Evolutionary conservation across 2,329 filamentous ascomycete genomes (phyloP).

Genomic region (Thyridium curvatum): DNA sequence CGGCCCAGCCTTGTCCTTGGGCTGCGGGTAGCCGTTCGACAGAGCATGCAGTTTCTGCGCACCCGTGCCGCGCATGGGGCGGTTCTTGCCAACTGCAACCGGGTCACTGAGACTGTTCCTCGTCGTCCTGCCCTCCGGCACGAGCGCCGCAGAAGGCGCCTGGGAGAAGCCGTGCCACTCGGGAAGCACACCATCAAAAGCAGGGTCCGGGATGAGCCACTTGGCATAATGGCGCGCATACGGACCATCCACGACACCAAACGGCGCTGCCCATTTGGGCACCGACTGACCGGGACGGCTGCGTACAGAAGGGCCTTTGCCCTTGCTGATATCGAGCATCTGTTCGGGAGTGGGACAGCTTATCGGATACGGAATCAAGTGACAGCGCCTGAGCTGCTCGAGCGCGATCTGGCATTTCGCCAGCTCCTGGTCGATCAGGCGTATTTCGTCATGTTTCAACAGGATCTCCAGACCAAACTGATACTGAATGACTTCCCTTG

Average conservation of each 20-base stretch:
- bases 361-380: constrained; percentile 84
- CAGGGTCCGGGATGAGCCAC: constrained; percentile 86
- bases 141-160: constrained; percentile 32
- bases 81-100: constrained; percentile 36
- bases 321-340: constrained; percentile 65
- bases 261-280: constrained; percentile 76
- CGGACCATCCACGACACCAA: constrained; percentile 85
- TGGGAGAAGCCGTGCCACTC: constrained; percentile 36
- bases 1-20: constrained; percentile 78
- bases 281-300: constrained; percentile 55
- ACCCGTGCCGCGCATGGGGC: constrained; percentile 39
- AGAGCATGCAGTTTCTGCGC: constrained; percentile 63
- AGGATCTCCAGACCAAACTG: constrained; percentile 90
- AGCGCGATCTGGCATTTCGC: constrained; percentile 91
- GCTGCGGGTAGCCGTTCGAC: constrained; percentile 62
- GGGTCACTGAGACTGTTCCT: constrained; percentile 64
- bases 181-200: constrained; percentile 66
- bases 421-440: constrained; percentile 90
- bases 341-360: constrained; percentile 59
- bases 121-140: constrained; percentile 65
- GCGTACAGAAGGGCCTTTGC: constrained; percentile 65
- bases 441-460: constrained; percentile 88
- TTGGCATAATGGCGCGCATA: constrained; percentile 92
- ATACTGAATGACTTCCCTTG: constrained; percentile 70
- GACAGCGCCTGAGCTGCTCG: constrained; percentile 88